Conservation (phyloP, 2,329 filamentous ascomycete species). For the Dothistroma pini region DNA sequence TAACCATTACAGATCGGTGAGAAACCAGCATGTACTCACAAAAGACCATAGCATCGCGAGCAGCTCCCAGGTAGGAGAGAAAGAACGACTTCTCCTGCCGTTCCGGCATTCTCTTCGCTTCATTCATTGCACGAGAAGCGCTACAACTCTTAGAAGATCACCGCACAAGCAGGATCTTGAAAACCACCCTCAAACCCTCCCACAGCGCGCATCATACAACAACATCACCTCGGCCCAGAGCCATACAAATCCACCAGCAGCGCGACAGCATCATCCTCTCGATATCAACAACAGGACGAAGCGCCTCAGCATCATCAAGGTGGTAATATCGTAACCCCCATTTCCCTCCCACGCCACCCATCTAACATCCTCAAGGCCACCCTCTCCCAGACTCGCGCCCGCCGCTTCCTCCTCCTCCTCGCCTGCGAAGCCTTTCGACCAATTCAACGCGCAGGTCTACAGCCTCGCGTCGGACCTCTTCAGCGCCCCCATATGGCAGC, state of each 20-base stretch:
- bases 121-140: neutral
- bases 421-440: constrained; percentile 1
- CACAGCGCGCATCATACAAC: neutral
- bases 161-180: neutral
- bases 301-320: neutral
- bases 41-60: neutral
- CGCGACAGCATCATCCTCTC: neutral
- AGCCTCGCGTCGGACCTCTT: neutral
- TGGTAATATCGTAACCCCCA: neutral
- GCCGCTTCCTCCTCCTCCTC: neutral
- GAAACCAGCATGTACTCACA: neutral
- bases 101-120: neutral
- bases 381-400: neutral
- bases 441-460: neutral
- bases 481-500: neutral
- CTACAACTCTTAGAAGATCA: neutral
- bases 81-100: neutral
- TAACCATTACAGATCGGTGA: neutral
- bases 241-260: neutral
- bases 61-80: neutral
- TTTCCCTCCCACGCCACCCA: too few relatives aligned
- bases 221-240: neutral
- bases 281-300: neutral
- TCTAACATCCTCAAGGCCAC: neutral
- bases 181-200: neutral